Evolutionary conservation across 257 asterid genomes (phyloP), one percentile per base, ranked within the genome.

Genomic region (Solanum tarijense): DNA sequence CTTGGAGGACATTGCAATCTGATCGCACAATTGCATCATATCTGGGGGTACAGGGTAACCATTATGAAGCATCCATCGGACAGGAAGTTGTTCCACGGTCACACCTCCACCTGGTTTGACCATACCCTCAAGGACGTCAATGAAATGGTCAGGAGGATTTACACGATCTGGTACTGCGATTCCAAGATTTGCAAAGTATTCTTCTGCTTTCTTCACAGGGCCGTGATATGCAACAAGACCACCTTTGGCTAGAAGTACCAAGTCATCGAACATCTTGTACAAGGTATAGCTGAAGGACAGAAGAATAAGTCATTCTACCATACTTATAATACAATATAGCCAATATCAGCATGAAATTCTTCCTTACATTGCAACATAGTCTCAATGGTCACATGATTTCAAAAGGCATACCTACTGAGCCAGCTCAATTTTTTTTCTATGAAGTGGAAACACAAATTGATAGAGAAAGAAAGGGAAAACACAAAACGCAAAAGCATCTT

Each of bases 61-160:
- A 43, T 97, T 96, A 91, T 97, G 95, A 94, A 97, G 99, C 99
- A 97, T 97, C 99, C 99, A 97, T 83, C 98, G 91, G 62, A 96
- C 94, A 1, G 99, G 99, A 35, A 97, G 95, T 90, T 94, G 99
- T 90, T 96, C 93, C 89, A 90, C 95, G 6, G 93, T 92, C 90
- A 94, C 89, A 48, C 92, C 96, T 34, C 90, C 91, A 83, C 90
- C 83, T 48, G 95, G 99, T 90, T 94, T 97, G 74, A 88, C 89
- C 48, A 97, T 94, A 76, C 98, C 98, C 95, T 96, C 99, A 48
- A 96, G 98, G 87, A 95, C 90, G 93, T 96, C 99, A 82, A 96
- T 96, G 93, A 90, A 92, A 92, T 96, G 95, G 89, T 96, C 99
- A 18, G 99, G 98, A 86, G 99, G 99, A 92, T 93, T 94, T 83